These are phyloP conservation scores for Carnegiea gigantea DNA, from an alignment of 179 eudicot species.

Conservation along the genomic window DNA sequence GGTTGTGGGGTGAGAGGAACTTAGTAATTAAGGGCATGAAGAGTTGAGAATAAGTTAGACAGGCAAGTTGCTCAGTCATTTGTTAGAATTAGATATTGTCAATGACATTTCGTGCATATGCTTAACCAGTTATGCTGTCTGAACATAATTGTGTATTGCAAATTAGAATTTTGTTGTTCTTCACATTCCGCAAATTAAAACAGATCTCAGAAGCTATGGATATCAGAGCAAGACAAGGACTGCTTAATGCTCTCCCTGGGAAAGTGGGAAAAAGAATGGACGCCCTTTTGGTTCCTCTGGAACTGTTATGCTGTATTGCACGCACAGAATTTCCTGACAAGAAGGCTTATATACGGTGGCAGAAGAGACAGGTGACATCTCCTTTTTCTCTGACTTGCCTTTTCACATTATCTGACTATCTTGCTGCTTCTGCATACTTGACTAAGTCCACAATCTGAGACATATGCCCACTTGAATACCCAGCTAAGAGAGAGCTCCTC, in stretches of 20 bases:
- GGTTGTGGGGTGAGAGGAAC: background rate
- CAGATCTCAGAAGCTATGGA: slow-evolving; percentile 98
- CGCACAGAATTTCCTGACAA: slow-evolving; percentile 92
- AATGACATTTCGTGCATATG: background rate
- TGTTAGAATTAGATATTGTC: background rate
- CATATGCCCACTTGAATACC: background rate
- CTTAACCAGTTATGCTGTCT: background rate
- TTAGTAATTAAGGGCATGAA: background rate
- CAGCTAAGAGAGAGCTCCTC: background rate
- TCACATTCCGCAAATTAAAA: slow-evolving; percentile 13
- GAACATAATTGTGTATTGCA: background rate
- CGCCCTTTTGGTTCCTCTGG: slow-evolving; percentile 87
- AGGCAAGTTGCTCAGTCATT: background rate
- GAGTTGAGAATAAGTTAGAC: background rate
- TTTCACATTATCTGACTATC: background rate
- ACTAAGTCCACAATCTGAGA: background rate
- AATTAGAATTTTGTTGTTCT: background rate
- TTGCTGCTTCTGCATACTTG: background rate
- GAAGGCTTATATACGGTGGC: slow-evolving; percentile 97
- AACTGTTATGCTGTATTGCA: slow-evolving; percentile 85
- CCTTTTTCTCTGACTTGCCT: slow-evolving; percentile 26
- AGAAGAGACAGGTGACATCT: slow-evolving; percentile 80
- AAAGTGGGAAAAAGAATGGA: slow-evolving; percentile 98
- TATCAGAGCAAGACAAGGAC: slow-evolving; percentile 91
- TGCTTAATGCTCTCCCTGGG: slow-evolving; percentile 88